Evolutionary conservation across 352 stramenopile genomes (phyloP).

Genomic region (Phytopythium helicoides): DNA sequence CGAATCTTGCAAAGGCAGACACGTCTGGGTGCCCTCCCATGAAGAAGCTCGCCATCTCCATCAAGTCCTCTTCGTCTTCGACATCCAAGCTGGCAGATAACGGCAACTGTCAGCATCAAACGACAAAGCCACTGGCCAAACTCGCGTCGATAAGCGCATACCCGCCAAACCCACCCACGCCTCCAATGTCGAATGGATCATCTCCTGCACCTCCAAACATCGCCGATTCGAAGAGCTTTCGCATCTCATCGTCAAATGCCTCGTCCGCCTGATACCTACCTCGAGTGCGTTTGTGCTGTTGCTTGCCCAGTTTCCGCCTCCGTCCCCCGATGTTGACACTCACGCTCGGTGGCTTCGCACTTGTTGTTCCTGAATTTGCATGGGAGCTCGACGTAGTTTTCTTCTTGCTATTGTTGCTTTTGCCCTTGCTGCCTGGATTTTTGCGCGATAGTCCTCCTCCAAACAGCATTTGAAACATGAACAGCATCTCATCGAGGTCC

Average conservation of each 20-base stretch:
- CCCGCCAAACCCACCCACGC: neutral
- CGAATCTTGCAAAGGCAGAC: neutral
- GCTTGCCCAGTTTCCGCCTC: neutral
- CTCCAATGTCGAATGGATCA: constrained; percentile 4
- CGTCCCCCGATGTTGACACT: constrained; percentile 15
- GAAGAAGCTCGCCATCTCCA: constrained; percentile 48
- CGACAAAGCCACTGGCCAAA: too few relatives aligned
- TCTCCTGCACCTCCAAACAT: constrained; percentile 21
- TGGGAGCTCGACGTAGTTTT: neutral
- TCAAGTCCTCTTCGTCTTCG: constrained; percentile 37
- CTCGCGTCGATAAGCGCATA: too few relatives aligned
- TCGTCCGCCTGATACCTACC: neutral
- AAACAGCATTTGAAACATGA: constrained; percentile 80
- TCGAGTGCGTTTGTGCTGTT: neutral
- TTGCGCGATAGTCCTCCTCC: constrained; percentile 1
- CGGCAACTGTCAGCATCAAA: too few relatives aligned
- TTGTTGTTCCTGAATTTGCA: neutral
- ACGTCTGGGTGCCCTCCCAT: constrained; percentile 17
- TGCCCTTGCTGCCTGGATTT: constrained; percentile 4
- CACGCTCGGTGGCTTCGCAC: constrained; percentile 10
- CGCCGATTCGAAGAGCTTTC: constrained; percentile 19
- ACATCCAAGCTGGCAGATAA: constrained; percentile 13
- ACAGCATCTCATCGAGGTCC: constrained; percentile 67
- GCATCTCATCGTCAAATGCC: neutral
- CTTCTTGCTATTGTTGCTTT: constrained; percentile 5